A percentile compares a stretch with the other conserved stretches of the same genome.
Conservation (phyloP, 306 rosid species). For the Vigna angularis region DNA sequence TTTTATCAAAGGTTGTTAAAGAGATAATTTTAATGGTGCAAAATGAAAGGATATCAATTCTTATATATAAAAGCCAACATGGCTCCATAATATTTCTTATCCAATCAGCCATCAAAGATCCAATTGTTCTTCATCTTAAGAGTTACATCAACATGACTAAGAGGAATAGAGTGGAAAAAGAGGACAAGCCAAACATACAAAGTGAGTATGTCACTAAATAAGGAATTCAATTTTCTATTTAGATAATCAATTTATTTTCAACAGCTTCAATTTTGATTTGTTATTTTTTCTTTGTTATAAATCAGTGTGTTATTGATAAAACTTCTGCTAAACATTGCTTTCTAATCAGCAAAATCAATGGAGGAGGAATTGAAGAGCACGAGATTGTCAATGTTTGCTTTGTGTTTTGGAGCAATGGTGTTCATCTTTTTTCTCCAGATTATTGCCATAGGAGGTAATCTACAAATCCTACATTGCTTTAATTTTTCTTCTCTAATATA, state of each 20-base stretch:
- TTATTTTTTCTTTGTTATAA: background rate
- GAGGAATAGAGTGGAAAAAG: background rate
- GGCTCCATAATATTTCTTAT: background rate
- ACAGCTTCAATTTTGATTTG: conserved; percentile 22
- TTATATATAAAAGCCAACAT: background rate
- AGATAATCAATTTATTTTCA: conserved; percentile 34
- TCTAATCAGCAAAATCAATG: conserved; percentile 21
- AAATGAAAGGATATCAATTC: background rate
- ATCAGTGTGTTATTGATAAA: background rate
- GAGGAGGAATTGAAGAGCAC: conserved; percentile 5
- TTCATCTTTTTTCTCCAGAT: conserved; percentile 42
- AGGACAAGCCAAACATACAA: too few species aligned
- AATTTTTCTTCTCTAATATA: too few species aligned
- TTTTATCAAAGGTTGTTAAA: too few species aligned
- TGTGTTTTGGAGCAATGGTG: conserved; percentile 3
- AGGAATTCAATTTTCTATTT: background rate
- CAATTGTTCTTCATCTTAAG: background rate
- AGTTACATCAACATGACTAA: background rate
- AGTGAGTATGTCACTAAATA: background rate
- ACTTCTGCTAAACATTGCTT: background rate
- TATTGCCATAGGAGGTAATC: conserved; percentile 35
- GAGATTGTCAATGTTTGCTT: background rate
- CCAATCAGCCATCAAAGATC: background rate
- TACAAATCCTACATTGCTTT: background rate
- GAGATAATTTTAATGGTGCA: too few species aligned